Percentiles rank a stretch among this genome's conserved stretches.
Conservation (phyloP, 2,329 filamentous ascomycete genomes). For the Paradendryphiella salina region DNA sequence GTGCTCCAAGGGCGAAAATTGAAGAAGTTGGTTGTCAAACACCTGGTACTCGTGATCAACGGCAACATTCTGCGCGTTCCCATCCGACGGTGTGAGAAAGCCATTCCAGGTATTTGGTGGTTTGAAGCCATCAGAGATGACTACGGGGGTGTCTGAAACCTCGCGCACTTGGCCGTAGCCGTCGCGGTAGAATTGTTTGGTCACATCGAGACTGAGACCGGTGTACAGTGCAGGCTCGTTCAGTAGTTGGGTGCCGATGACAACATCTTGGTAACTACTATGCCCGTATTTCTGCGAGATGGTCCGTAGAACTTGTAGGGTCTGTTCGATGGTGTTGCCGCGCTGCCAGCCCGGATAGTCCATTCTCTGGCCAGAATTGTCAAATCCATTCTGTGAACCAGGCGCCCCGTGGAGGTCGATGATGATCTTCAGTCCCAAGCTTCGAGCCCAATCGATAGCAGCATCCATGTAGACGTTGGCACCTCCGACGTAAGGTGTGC, state of each 20-base stretch:
- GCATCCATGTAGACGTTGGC: constrained; percentile 58
- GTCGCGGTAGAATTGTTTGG: constrained; percentile 61
- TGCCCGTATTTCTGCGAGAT: constrained; percentile 63
- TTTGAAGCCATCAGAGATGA: constrained; percentile 63
- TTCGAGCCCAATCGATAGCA: constrained; percentile 61
- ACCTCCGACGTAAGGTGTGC: constrained; percentile 57
- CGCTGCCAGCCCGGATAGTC: constrained; percentile 51
- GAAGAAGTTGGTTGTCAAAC: constrained; percentile 58
- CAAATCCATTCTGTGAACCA: constrained; percentile 63
- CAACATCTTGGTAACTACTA: constrained; percentile 59
- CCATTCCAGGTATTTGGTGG: constrained; percentile 62
- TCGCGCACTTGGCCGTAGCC: constrained; percentile 55
- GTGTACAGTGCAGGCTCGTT: constrained; percentile 58
- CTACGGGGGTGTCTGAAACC: constrained; percentile 54
- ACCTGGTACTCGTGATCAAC: constrained; percentile 72
- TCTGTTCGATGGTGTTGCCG: constrained; percentile 55
- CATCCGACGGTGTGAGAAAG: constrained; percentile 58
- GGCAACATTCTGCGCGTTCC: constrained; percentile 58
- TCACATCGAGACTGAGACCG: constrained; percentile 51
- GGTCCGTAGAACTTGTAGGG: constrained; percentile 59
- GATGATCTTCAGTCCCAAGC: constrained; percentile 58
- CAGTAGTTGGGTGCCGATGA: constrained; percentile 61
- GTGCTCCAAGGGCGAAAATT: constrained; percentile 58
- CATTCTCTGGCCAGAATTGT: constrained; percentile 61
- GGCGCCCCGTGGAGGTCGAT: constrained; percentile 63